Conservation (phyloP, 306 rosid species). For the Prunus davidiana region DNA sequence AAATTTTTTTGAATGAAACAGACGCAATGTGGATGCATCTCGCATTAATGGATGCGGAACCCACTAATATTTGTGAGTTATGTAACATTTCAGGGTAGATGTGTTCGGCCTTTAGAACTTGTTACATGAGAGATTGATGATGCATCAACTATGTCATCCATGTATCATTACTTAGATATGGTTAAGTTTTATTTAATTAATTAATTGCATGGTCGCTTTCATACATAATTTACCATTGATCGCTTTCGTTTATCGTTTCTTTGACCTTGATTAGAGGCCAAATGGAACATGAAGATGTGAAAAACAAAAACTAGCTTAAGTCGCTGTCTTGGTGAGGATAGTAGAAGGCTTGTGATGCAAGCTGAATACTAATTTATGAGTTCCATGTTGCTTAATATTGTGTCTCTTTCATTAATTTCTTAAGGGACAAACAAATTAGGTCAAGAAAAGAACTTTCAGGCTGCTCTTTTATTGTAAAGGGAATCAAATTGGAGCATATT, state of each 20-base stretch:
- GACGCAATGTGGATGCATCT: not conserved
- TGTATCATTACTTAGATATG: not conserved
- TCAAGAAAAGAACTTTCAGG: not conserved
- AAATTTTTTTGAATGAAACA: not conserved
- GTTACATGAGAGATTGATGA: not conserved
- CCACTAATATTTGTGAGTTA: no score
- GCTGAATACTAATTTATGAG: not conserved
- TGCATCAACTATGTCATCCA: not conserved
- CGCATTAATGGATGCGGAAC: not conserved
- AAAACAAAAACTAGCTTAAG: not conserved
- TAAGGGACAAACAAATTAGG: not conserved
- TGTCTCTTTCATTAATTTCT: slow-evolving; percentile 3
- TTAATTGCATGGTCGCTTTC: not conserved
- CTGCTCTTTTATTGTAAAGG: not conserved
- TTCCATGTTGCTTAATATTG: not conserved
- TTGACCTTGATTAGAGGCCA: not conserved
- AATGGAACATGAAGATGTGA: not conserved
- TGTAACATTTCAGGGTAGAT: not conserved
- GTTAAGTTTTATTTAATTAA: not conserved
- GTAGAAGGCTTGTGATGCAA: not conserved
- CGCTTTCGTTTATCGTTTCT: not conserved
- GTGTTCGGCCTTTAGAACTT: not conserved
- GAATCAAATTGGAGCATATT: not conserved
- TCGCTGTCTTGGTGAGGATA: not conserved
- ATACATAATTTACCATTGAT: not conserved